Conservation (phyloP, 1,284 basidiomycete genomes). For the Trametes versicolor region DNA sequence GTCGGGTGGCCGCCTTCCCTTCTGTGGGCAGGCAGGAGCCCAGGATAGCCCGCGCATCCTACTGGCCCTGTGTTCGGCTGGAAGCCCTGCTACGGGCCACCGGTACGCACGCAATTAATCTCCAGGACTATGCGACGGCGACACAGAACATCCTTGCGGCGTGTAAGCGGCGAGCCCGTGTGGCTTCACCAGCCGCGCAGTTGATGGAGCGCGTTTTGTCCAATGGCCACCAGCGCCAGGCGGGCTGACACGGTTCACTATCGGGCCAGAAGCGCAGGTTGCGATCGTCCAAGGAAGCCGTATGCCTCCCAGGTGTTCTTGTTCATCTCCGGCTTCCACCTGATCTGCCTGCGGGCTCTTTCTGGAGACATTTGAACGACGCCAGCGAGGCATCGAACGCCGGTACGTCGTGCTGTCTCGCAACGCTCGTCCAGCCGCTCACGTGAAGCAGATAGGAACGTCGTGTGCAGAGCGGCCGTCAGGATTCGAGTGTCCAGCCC, state of each 20-base stretch:
- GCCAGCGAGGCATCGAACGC: background rate
- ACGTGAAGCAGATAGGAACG: slow-evolving; percentile 1
- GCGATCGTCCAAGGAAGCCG: background rate
- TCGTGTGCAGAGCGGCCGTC: background rate
- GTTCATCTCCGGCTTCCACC: slow-evolving; percentile 11
- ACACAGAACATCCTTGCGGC: background rate
- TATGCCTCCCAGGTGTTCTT: background rate
- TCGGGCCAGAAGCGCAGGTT: background rate
- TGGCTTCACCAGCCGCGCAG: background rate
- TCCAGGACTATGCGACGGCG: background rate
- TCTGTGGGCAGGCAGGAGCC: too few relatives aligned
- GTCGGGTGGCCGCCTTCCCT: too few relatives aligned
- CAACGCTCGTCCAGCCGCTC: background rate
- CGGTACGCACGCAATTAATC: background rate
- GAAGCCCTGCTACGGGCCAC: background rate
- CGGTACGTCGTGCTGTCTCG: slow-evolving; percentile 6
- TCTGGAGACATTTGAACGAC: background rate
- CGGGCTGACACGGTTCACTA: slow-evolving; percentile 2
- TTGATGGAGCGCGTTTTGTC: background rate
- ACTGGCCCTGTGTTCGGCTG: too few relatives aligned
- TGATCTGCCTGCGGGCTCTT: background rate
- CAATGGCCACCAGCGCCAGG: background rate
- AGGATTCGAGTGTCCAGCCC: background rate
- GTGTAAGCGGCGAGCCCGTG: background rate
- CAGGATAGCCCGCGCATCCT: too few relatives aligned